Conservation (phyloP, 2,329 filamentous ascomycete species). For the Remersonia thermophila region DNA sequence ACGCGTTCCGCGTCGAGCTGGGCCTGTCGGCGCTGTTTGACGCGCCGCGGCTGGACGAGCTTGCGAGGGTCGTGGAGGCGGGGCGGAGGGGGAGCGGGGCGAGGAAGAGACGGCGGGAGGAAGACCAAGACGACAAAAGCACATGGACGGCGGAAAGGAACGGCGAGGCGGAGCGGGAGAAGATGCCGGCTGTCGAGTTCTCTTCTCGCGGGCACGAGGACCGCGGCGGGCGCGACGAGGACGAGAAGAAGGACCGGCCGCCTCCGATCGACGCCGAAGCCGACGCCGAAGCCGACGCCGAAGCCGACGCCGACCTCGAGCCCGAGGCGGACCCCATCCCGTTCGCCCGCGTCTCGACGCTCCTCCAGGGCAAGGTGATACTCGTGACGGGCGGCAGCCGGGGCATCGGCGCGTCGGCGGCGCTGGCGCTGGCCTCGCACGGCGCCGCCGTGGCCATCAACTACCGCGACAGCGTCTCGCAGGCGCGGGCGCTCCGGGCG, state of each 20-base stretch:
- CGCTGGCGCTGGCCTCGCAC: conserved; percentile 3
- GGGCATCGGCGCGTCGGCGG: conserved; percentile 1
- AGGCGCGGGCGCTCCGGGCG: not conserved
- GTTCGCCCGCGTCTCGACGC: not conserved
- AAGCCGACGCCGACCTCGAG: too few species aligned
- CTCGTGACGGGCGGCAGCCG: conserved; percentile 5
- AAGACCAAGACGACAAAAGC: too few species aligned
- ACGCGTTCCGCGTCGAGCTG: conserved; percentile 2
- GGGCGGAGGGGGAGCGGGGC: too few species aligned
- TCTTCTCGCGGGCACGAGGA: too few species aligned
- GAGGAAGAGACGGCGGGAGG: too few species aligned
- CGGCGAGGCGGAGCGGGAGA: too few species aligned
- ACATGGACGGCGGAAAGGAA: too few species aligned
- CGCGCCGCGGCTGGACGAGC: not conserved
- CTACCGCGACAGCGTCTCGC: conserved; percentile 4
- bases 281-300: too few species aligned
- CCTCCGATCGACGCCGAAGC: too few species aligned
- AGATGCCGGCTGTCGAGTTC: too few species aligned
- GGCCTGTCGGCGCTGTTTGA: conserved; percentile 1
- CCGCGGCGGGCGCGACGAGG: too few species aligned
- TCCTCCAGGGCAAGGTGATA: conserved; percentile 3
- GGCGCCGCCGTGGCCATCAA: conserved; percentile 5
- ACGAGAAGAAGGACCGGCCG: too few species aligned
- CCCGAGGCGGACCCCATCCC: not conserved
- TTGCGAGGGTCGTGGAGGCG: not conserved